Evolutionary conservation across 192 early-diverging fungal species (phyloP).

Genomic region (Rhizophagus clarus): DNA sequence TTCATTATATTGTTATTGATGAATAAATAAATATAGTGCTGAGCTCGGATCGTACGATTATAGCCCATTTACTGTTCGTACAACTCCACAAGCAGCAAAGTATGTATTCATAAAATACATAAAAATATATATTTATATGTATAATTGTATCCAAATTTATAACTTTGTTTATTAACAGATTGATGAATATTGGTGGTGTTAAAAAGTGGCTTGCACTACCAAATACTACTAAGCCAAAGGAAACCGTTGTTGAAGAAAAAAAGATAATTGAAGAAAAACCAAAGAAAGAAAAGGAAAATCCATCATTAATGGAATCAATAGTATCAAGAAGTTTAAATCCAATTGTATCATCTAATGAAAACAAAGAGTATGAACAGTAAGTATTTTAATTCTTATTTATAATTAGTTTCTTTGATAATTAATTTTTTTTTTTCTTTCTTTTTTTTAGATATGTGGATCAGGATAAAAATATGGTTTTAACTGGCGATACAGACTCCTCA

Average conservation of each 20-base stretch:
- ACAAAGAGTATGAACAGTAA: constrained; percentile 64
- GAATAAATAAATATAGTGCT: neutral
- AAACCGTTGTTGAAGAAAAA: constrained; percentile 42
- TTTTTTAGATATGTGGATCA: constrained; percentile 45
- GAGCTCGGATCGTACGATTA: constrained; percentile 35
- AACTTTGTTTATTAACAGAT: neutral
- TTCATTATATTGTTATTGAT: neutral
- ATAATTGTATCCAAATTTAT: neutral
- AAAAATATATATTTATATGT: too few relatives aligned
- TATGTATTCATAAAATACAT: neutral
- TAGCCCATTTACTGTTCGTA: constrained; percentile 45
- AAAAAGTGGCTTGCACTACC: constrained; percentile 36
- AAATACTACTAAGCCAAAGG: constrained; percentile 36
- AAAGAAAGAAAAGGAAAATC: constrained; percentile 45
- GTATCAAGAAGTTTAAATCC: constrained; percentile 57
- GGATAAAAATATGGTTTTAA: constrained; percentile 40
- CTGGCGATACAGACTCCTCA: constrained; percentile 31
- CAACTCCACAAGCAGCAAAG: constrained; percentile 7
- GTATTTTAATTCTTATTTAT: neutral
- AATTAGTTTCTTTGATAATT: constrained; percentile 2
- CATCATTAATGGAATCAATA: constrained; percentile 47
- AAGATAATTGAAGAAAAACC: constrained; percentile 42
- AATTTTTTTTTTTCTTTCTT: neutral
- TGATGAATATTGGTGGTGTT: constrained; percentile 31
- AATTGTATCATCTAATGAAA: constrained; percentile 47